Percentiles rank a stretch among this genome's conserved stretches.
These are phyloP conservation scores for Agaricales sp. DNA, from an alignment of 1,284 basidiomycete species.

Conservation along the genomic window DNA sequence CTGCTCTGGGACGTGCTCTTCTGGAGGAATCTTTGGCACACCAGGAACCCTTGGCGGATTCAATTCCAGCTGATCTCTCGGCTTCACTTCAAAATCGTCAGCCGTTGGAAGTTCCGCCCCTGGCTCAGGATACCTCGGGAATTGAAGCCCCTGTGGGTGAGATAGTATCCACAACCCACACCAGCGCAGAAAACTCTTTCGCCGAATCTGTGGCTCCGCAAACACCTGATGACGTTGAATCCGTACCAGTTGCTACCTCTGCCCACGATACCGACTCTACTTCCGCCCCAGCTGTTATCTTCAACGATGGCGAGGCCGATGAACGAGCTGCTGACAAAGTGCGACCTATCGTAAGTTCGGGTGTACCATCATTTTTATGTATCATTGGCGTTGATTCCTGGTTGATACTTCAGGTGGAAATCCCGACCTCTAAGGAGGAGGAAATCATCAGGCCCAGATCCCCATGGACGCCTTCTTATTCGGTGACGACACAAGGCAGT, in stretches of 20 bases:
- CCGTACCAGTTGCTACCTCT: too few relatives aligned
- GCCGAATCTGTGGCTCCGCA: not conserved
- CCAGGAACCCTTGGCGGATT: too few relatives aligned
- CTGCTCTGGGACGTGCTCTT: too few relatives aligned
- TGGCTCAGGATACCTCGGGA: not conserved
- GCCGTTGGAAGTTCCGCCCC: not conserved
- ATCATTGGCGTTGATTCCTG: not conserved
- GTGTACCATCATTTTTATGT: too few relatives aligned
- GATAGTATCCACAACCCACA: not conserved
- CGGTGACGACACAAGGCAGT: conserved; percentile 15
- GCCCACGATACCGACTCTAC: too few relatives aligned
- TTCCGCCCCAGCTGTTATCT: not conserved
- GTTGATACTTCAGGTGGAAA: not conserved
- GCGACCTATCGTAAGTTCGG: not conserved
- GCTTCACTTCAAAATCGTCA: not conserved
- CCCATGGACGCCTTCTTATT: conserved; percentile 16
- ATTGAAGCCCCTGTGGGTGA: not conserved
- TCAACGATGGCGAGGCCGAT: not conserved
- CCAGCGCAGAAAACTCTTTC: not conserved
- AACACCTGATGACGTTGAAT: not conserved
- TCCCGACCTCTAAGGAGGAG: not conserved
- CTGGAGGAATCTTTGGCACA: too few relatives aligned
- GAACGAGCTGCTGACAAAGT: not conserved
- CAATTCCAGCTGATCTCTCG: too few relatives aligned
- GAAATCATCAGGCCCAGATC: not conserved